phyloP scores from a whole-genome alignment of 768 basidiomycete species.

The Phanerochaete carnosa region DNA sequence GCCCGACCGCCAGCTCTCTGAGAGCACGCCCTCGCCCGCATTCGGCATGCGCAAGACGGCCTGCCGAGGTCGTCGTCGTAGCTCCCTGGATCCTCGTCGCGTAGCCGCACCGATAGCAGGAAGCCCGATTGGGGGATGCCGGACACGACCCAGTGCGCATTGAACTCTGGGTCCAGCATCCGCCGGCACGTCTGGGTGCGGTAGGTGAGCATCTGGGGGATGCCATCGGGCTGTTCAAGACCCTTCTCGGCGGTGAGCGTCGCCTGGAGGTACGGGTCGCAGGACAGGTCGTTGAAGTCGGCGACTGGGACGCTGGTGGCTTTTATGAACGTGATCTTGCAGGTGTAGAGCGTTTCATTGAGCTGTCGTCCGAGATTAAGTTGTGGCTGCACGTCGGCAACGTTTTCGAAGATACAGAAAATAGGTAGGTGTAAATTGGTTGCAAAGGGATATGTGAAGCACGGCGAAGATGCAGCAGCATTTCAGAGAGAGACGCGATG shows the following conservation, averaged over 20 bases:
- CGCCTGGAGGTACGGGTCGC: slow-evolving; percentile 25
- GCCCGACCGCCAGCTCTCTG: slow-evolving; percentile 25
- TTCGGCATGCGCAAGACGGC: slow-evolving; percentile 18
- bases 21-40: slow-evolving; percentile 11
- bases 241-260: slow-evolving; percentile 13
- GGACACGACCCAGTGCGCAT: no score
- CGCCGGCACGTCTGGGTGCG: slow-evolving; percentile 23
- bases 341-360: slow-evolving; percentile 6
- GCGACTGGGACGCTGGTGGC: slow-evolving; percentile 20
- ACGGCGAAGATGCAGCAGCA: no score
- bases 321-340: slow-evolving; percentile 20
- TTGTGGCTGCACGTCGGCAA: not conserved
- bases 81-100: slow-evolving; percentile 25
- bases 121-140: slow-evolving; percentile 24
- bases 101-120: slow-evolving; percentile 16
- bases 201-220: no score
- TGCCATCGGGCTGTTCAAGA: not conserved
- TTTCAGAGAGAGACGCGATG: no score
- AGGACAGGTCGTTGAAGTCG: slow-evolving; percentile 23
- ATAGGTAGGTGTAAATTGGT: no score
- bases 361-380: not conserved
- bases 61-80: slow-evolving; percentile 25
- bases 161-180: slow-evolving; percentile 24
- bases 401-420: no score
- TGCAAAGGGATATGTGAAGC: no score